phyloP scores from a whole-genome alignment of 1,284 basidiomycete genomes.

The Puccinia horiana region DNA sequence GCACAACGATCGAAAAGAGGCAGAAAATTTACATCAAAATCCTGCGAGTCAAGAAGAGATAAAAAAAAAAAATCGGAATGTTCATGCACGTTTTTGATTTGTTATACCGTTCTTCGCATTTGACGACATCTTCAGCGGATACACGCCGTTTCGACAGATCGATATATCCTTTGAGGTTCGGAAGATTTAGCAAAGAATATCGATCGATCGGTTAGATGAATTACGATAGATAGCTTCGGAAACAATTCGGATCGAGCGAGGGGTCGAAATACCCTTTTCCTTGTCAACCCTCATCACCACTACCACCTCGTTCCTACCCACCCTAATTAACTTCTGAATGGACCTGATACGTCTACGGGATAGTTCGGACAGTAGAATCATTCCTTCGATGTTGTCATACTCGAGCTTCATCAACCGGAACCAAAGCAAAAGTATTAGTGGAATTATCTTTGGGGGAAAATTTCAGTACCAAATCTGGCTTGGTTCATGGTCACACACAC shows the following conservation, averaged over 20 bases:
- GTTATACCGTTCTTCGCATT: slow-evolving; percentile 98
- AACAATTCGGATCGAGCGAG: neutral
- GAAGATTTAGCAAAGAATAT: slow-evolving; percentile 33
- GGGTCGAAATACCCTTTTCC: slow-evolving; percentile 77
- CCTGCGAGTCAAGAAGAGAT: neutral
- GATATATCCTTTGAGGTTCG: slow-evolving; percentile 78
- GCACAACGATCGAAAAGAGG: neutral
- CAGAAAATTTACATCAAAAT: neutral
- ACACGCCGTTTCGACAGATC: slow-evolving; percentile 98
- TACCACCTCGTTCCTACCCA: slow-evolving; percentile 97
- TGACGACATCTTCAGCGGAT: slow-evolving; percentile 96
- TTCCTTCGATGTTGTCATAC: slow-evolving; percentile 98
- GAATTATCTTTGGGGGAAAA: too few species aligned
- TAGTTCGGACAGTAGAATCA: slow-evolving; percentile 97
- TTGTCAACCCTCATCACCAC: slow-evolving; percentile 98
- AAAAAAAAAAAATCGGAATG: neutral
- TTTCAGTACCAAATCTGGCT: too few species aligned
- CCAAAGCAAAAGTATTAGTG: neutral
- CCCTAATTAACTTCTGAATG: slow-evolving; percentile 96
- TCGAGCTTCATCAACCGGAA: slow-evolving; percentile 66
- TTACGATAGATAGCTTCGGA: neutral
- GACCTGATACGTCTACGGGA: slow-evolving; percentile 94
- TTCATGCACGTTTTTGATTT: slow-evolving; percentile 90
- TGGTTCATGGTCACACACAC: slow-evolving; percentile 24
- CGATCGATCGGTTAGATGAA: slow-evolving; percentile 4